Base-by-base conservation (phyloP, 768 basidiomycete genomes). In the Pleurotus salmoneostramineus region DNA sequence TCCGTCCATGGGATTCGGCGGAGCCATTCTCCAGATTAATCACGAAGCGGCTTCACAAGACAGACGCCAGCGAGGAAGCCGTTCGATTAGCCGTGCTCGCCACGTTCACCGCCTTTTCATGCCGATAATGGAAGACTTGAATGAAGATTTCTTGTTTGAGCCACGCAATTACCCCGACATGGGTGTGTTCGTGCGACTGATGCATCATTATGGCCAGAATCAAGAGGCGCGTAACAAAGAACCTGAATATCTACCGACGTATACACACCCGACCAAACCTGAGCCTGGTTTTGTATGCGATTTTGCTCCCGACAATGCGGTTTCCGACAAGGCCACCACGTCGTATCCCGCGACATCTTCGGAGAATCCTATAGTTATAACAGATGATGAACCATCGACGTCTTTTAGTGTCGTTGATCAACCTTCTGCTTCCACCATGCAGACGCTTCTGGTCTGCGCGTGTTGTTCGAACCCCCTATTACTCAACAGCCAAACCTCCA, bases 231-330 rank as follows among this genome's bases (percentile, higher is more conserved):
- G 59, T 10, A 65, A 68, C 47, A 63, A 62, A 50, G 71, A 74
- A 21, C 67, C 72, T 14, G 76, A 82, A 58, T 90, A 90, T 63
- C 76, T 74, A 58, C 64, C 72, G 1, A 72, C 72, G n/a, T 88
- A 83, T 69, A 92, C 90, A 0, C 90, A 93, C 65, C 81, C 87
- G 1, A 68, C 68, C 7, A 70, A 69, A 4, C 73, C 82, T 5
- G 73, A 78, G 11, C 72, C 84, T n/a, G 89, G 88, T 1, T 91
- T 88, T 66, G 83, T 85, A 0, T 80, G 79, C 63, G 81, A 89
- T 65, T 91, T 93, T 68, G 79, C 78, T 2, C 74, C 76, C n/a
- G 68, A 70, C 10, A 68, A 71, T 44, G 55, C 73, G 2, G 56
- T 70, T 4, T 62, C 69, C 31, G 63, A 69, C 27, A 40, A 42